Conservation (phyloP, 192 early-diverging fungal genomes). For the Coemansia sp. region DNA sequence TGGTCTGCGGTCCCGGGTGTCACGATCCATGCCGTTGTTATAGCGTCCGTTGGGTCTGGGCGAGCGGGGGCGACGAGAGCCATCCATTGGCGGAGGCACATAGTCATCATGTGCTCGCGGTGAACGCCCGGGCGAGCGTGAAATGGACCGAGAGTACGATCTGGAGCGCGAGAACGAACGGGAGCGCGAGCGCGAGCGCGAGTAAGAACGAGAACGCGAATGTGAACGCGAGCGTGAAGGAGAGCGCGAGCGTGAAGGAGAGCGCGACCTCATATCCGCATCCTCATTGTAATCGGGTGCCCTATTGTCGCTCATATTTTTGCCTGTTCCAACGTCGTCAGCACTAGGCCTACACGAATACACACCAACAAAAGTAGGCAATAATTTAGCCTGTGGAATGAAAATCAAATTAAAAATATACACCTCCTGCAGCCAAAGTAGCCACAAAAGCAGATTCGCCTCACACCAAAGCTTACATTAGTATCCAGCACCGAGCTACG, state of each 20-base stretch:
- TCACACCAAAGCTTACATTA: conserved; percentile 5
- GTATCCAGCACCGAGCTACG: background rate
- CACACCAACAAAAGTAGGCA: background rate
- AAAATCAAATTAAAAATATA: background rate
- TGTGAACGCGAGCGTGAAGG: conserved; percentile 2
- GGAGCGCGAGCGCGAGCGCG: conserved; percentile 5
- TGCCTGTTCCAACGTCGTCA: background rate
- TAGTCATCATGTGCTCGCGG: conserved; percentile 12
- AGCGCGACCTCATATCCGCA: conserved; percentile 11
- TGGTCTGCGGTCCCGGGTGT: background rate
- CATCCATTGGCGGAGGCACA: conserved; percentile 25
- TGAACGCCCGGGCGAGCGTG: conserved; percentile 21
- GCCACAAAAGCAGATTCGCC: background rate
- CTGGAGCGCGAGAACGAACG: conserved; percentile 12
- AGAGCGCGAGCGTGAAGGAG: conserved; percentile 3
- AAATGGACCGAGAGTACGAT: conserved; percentile 4
- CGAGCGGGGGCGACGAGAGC: background rate
- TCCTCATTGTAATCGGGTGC: conserved; percentile 6
- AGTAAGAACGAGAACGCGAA: conserved; percentile 3
- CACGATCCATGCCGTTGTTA: background rate
- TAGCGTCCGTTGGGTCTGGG: background rate
- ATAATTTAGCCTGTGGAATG: background rate
- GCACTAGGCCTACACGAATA: conserved; percentile 13
- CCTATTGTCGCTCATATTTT: conserved; percentile 9
- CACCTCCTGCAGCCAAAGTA: background rate